Evolutionary conservation across 768 basidiomycete genomes (phyloP).

Genomic region (Amanita subjunquillea): DNA sequence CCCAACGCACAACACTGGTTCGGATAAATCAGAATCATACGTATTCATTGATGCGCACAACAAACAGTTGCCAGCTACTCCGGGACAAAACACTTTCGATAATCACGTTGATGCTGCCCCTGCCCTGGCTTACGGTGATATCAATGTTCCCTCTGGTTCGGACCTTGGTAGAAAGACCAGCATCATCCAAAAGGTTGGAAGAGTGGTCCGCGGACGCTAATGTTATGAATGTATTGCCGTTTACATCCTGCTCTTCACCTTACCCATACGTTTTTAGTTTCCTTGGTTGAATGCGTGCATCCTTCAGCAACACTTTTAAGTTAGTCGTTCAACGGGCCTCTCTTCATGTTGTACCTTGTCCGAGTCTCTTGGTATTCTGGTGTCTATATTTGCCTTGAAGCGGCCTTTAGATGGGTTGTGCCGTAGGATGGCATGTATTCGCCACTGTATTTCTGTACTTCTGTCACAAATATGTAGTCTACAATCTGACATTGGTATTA

Average conservation of each 20-base stretch:
- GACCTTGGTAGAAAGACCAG: constrained; percentile 66
- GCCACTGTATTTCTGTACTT: constrained; percentile 2
- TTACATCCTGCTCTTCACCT: not conserved
- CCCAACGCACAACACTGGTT: constrained; percentile 12
- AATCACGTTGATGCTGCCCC: constrained; percentile 17
- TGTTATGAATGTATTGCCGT: constrained; percentile 8
- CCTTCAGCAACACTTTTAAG: not conserved
- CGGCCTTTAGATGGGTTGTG: constrained; percentile 10
- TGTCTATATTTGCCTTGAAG: not conserved
- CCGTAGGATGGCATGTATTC: constrained; percentile 1
- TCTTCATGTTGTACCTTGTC: not conserved
- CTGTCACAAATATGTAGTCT: constrained; percentile 3
- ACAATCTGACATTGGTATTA: constrained; percentile 7
- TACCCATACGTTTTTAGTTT: not conserved
- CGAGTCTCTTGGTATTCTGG: not conserved
- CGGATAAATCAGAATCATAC: constrained; percentile 43
- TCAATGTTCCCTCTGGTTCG: constrained; percentile 19
- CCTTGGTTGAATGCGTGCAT: not conserved
- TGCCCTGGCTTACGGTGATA: not conserved
- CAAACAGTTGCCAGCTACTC: constrained; percentile 45
- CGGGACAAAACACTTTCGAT: constrained; percentile 9
- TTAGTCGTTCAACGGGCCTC: not conserved
- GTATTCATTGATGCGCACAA: constrained; percentile 56
- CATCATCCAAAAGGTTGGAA: constrained; percentile 71
- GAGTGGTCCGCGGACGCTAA: constrained; percentile 52